Base-by-base conservation (phyloP, 495 filamentous ascomycete genomes). In the Penicillium verhagenii region DNA sequence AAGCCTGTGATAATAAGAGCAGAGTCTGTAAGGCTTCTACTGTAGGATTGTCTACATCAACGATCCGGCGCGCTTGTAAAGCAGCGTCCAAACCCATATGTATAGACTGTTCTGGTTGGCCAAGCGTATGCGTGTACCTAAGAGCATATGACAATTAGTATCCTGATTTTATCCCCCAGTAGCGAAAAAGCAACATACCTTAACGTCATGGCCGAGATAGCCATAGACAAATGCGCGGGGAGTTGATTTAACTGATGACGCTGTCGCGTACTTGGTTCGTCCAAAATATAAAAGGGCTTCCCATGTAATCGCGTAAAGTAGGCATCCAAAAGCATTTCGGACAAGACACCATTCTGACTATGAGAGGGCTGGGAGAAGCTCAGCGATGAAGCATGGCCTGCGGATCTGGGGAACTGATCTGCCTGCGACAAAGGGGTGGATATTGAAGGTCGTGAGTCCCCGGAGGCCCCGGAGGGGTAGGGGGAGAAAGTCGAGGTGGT, bases 241-340 rank as follows among this genome's bases (percentile, higher is more conserved):
- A 92, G 72, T 63, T 87, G 84, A 38, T 82, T 81, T n/a, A 82
- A 59, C 56, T 85, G 81, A 53, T 88, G 71, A 14, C 82, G 76
- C 67, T 91, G 86, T 37, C 89, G 79, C 3, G 86, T 85, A 0
- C 76, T 76, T 0, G 82, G 66, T 66, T 95, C 90, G 54, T 95
- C 88, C 2, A 95, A 68, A 46, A 95, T 83, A 55, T 86, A 79
- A 54, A 86, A 92, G 10, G 90, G 88, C 58, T 90, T 91, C 33
- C 84, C 86, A 64, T 93, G 89, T 35, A 91, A 77, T 31, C 87
- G 81, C 11, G 77, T 68, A 68, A 95, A 95, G 64, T 87, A 95
- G 6, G 82, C 82, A 58, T 95, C 87, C 9, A 92, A 74, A 33
- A 92, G 74, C 0, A 80, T 72, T 56, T 89, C 82, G 0, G 79